Base-by-base conservation (phyloP, 345 rosid species). In the Dipteronia dyeriana region DNA sequence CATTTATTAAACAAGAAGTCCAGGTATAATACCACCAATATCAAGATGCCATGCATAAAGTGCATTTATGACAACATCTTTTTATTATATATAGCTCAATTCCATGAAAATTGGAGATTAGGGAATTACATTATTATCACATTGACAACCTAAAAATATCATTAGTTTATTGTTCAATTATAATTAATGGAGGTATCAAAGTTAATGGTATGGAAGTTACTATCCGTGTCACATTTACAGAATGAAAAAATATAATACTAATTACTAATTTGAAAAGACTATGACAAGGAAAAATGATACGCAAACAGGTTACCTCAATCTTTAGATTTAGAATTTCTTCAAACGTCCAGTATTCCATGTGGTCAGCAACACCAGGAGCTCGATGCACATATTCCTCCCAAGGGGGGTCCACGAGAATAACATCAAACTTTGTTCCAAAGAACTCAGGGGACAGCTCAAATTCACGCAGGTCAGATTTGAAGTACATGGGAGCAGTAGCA, bases 311-410 rank as follows among this genome's bases (percentile, higher is more conserved):
- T 86, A 96, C 97, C 99, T 92, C 98, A 81, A 96, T 92, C 90
- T 92, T 94, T 72, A 96, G 91, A 82, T 92, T 96, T 19, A 91
- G 85, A 75, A 96, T 96, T 77, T 92, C 99, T 68, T 96, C 98
- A 88, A 94, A 91, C 59, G 93, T 90, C 99, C 99, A 96, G 85
- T 96, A 96, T 78, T 96, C 99, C 89, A 90, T 88, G 81, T 92
- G 94, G 86, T 96, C 99, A 69, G 97, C 92, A 77, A 90, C 97
- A 79, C 99, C 99, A 80, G 97, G 99, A 81, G 99, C 99, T 47
- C 98, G 90, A 82, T 96, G 99, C 79, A 92, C 99, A 82, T 96
- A 96, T 83, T 96, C 99, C 83, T 96, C 99, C 99, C 98, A 96
- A 10, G 99, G 99, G 59, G 99, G 99, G 75, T 96, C 99, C 68